These are phyloP conservation scores for Colletotrichum sublineola DNA, from an alignment of 2,329 filamentous ascomycete species.

Conservation along the genomic window DNA sequence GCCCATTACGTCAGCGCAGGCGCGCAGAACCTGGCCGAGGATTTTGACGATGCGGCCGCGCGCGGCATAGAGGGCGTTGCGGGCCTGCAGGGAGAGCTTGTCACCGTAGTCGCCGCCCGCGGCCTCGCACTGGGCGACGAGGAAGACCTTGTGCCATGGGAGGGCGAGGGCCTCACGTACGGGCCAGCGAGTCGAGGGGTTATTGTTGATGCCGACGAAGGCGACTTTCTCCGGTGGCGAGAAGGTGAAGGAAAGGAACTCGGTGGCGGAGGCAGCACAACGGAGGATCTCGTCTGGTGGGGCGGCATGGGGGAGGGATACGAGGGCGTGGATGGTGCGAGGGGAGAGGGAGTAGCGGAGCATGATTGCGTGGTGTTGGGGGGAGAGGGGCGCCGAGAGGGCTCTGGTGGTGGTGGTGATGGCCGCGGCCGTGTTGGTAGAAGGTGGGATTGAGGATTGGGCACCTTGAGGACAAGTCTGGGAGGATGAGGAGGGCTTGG, in stretches of 20 bases:
- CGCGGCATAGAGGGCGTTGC: slow-evolving; percentile 52
- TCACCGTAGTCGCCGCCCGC: slow-evolving; percentile 68
- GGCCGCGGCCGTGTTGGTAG: neutral
- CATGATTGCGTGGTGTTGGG: slow-evolving; percentile 38
- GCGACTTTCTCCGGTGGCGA: slow-evolving; percentile 52
- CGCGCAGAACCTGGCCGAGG: slow-evolving; percentile 53
- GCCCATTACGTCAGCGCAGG: slow-evolving; percentile 55
- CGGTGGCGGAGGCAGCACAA: slow-evolving; percentile 54
- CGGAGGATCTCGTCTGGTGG: slow-evolving; percentile 51
- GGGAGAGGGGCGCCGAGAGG: slow-evolving; percentile 1
- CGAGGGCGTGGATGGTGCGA: slow-evolving; percentile 36
- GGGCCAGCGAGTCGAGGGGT: slow-evolving; percentile 55
- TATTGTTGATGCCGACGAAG: slow-evolving; percentile 56
- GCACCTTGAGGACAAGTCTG: neutral
- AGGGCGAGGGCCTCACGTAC: slow-evolving; percentile 61
- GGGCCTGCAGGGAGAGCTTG: slow-evolving; percentile 54
- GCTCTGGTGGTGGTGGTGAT: neutral
- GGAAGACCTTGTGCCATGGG: slow-evolving; percentile 79
- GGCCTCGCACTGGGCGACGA: slow-evolving; percentile 78
- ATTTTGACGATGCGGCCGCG: slow-evolving; percentile 50
- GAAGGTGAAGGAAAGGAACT: slow-evolving; percentile 55
- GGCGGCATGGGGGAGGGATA: slow-evolving; percentile 34
- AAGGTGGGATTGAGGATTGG: neutral
- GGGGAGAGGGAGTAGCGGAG: slow-evolving; percentile 38
- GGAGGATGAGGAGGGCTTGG: neutral